These are phyloP conservation scores for Vickermania spadyakhi DNA, from an alignment of 208 protist species.

Conservation along the genomic window DNA sequence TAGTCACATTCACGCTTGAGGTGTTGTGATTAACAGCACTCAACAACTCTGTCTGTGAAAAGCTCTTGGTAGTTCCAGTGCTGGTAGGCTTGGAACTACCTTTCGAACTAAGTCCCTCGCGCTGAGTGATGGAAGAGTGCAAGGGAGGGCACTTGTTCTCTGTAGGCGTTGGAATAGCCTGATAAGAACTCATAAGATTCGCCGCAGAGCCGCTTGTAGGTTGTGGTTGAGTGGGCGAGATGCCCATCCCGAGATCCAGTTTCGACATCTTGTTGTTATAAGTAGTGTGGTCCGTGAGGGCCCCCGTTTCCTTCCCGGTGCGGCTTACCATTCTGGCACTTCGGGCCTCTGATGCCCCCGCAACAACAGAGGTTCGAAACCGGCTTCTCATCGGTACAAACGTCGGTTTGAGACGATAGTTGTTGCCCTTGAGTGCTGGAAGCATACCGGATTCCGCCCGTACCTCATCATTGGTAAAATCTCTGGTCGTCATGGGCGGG, in stretches of 20 bases:
- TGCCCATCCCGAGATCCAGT: neutral
- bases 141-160: neutral
- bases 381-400: constrained; percentile 1
- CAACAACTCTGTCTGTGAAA: neutral
- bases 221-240: neutral
- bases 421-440: neutral
- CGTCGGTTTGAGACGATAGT: neutral
- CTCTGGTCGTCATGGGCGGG: neutral
- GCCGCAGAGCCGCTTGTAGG: neutral
- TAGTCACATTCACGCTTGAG: neutral
- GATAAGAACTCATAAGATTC: neutral
- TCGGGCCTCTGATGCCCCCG: neutral
- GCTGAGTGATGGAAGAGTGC: neutral
- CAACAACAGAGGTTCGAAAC: neutral
- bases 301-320: neutral
- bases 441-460: neutral
- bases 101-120: neutral
- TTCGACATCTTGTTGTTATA: constrained; percentile 1
- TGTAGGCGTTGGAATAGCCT: neutral
- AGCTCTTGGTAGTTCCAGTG: neutral
- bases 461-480: neutral
- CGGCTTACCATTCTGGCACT: neutral
- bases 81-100: neutral
- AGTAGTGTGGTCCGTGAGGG: neutral
- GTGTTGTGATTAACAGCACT: neutral